These are phyloP conservation scores for Hortaea werneckii DNA, from an alignment of 2,329 filamentous ascomycete genomes.

Conservation along the genomic window DNA sequence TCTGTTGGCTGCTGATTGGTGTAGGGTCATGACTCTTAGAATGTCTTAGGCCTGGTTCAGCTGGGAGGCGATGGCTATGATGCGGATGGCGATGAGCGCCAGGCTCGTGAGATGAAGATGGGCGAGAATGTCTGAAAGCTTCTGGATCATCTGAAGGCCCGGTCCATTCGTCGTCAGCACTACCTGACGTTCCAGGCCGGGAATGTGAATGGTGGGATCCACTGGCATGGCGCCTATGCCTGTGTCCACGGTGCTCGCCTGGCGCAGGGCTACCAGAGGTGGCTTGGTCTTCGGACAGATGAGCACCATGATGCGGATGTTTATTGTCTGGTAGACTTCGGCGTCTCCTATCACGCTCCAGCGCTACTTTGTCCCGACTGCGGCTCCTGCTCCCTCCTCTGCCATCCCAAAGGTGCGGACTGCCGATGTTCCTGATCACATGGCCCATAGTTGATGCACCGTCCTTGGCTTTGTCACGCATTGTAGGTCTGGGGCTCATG, in stretches of 20 bases:
- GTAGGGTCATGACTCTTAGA: constrained; percentile 34
- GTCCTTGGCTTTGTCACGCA: constrained; percentile 27
- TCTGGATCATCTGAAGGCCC: constrained; percentile 5
- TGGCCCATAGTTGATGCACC: constrained; percentile 25
- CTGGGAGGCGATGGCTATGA: constrained; percentile 20
- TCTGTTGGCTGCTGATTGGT: constrained; percentile 17
- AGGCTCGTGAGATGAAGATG: no score
- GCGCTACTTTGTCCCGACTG: constrained; percentile 12
- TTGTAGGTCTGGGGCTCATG: constrained; percentile 22
- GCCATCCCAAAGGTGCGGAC: constrained; percentile 28
- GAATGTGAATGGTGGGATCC: not conserved
- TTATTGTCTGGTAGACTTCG: constrained; percentile 14
- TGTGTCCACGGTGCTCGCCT: constrained; percentile 1
- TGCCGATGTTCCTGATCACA: constrained; percentile 26
- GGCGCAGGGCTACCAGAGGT: not conserved
- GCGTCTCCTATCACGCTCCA: constrained; percentile 10
- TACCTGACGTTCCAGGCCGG: not conserved
- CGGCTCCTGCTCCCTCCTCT: constrained; percentile 10
- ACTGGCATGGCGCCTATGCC: constrained; percentile 5
- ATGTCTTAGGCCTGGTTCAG: constrained; percentile 28
- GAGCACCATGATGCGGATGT: constrained; percentile 10
- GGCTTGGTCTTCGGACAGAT: constrained; percentile 8
- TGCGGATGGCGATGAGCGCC: constrained; percentile 8
- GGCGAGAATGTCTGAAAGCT: no score
- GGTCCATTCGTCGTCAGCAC: constrained; percentile 3